Base-by-base conservation (phyloP, 441 rosid species). In the Francoa sonchifolia region DNA sequence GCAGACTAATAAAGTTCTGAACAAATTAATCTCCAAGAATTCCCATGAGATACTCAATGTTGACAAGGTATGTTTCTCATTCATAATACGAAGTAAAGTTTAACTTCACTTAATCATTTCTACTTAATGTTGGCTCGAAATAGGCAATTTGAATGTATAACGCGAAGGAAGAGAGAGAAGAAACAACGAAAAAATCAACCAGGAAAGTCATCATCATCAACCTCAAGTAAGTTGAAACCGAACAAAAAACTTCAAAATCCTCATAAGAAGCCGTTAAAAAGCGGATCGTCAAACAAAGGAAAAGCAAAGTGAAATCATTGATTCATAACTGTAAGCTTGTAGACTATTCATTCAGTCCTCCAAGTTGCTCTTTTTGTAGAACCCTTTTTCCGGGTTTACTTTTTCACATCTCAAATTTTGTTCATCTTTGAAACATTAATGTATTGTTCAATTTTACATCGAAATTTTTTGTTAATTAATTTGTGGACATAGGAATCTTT, bases 21-120 rank as follows among this genome's bases (percentile, higher is more conserved):
- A 66, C 74, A 82, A 79, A 71, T 52, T 90, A 39, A 53, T 85
- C 12, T 69, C 93, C 12, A 72, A 74, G 75, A 74, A 77, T 59
- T 85, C 95, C 1, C 93, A 76, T 56, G 93, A 86, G 68, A 73
- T 86, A 46, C 88, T 90, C 40, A 78, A 90, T 29, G 68, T 82
- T 26, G 73, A 72, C 28, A 90, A 86, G 93, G 96, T 79, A 68
- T 26, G 36, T 9, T 26, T 26, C 30, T 17, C 18, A 16, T 35
- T 5, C 16, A 6, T 8, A 14, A 15, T 16, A 16, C 5, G 21
- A 10, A 2, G 18, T 14, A 15, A 35, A 5, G 18, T 6, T 35
- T 14, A 35, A 2, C 18, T 7, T 18, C 18, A 6, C 2, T 1
- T 23, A 19, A 21, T 11, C 1, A 1, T 30, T 23, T 11, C 23